Percentiles rank a stretch among this genome's conserved stretches.
Conservation (phyloP, 2,329 filamentous ascomycete species). For the Trichoderma koningiopsis region DNA sequence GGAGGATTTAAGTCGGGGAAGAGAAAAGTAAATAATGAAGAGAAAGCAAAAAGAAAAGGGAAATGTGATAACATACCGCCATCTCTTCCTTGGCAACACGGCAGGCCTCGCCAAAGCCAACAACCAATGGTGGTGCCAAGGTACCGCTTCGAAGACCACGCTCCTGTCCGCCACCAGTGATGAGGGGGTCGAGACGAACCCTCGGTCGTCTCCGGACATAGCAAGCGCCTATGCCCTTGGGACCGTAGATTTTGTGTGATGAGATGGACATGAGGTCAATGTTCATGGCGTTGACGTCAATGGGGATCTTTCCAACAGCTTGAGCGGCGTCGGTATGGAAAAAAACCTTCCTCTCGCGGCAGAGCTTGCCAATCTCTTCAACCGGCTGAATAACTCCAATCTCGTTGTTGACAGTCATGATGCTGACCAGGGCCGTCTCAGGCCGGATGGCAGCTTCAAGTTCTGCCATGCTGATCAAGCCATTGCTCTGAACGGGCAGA, state of each 20-base stretch:
- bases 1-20: conserved; percentile 24
- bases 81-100: conserved; percentile 89
- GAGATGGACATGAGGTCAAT: conserved; percentile 99
- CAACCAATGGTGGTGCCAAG: conserved; percentile 81
- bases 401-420: conserved; percentile 99
- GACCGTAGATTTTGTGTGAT: conserved; percentile 97
- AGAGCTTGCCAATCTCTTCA: conserved; percentile 89
- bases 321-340: conserved; percentile 98
- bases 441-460: conserved; percentile 87
- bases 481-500: conserved; percentile 82
- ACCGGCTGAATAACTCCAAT: conserved; percentile 98
- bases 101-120: conserved; percentile 95
- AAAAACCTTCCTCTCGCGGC: conserved; percentile 88
- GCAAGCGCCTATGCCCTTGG: conserved; percentile 95
- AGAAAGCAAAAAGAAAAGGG: neutral
- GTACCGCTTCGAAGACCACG: conserved; percentile 93
- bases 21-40: neutral
- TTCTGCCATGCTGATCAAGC: conserved; percentile 80
- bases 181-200: conserved; percentile 93
- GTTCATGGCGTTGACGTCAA: conserved; percentile 97
- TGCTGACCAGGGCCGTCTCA: conserved; percentile 88
- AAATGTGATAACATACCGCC: conserved; percentile 64
- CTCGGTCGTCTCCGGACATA: conserved; percentile 90
- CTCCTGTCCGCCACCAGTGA: conserved; percentile 95
- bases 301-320: conserved; percentile 96